Evolutionary conservation across 305 asterid genomes (phyloP).

Genomic region (Solanum chacoense): DNA sequence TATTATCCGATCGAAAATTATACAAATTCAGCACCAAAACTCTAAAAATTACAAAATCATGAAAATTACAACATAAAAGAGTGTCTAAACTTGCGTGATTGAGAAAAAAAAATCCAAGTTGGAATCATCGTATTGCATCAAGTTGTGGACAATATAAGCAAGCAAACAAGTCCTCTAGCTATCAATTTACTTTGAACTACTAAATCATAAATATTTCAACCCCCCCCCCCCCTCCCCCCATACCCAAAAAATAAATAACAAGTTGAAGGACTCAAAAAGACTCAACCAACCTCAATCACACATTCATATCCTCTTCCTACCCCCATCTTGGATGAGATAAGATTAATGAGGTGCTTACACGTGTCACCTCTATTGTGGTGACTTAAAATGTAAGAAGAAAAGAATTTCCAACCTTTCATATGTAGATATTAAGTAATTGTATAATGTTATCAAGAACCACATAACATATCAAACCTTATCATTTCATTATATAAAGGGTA

Average conservation of each 20-base stretch:
- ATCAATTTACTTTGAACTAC: neutral
- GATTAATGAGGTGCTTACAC: conserved; percentile 13
- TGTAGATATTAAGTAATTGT: neutral
- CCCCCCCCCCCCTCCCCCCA: no score
- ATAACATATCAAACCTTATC: neutral
- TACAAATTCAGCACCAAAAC: neutral
- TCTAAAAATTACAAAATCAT: no score
- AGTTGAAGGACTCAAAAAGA: neutral
- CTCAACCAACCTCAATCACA: conserved; percentile 4
- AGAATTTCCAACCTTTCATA: neutral
- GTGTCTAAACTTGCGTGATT: neutral
- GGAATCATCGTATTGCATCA: neutral
- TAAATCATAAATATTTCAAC: neutral
- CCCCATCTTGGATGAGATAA: conserved; percentile 11
- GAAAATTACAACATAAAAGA: neutral
- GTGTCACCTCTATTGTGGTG: conserved; percentile 16
- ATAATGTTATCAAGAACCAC: conserved; percentile 4
- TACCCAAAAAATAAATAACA: neutral
- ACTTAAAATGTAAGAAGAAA: neutral
- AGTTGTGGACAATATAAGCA: neutral
- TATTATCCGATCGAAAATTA: no score
- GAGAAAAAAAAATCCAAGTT: neutral
- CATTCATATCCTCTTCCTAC: conserved; percentile 7
- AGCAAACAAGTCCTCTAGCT: neutral
- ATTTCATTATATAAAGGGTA: conserved; percentile 2